phyloP scores from a whole-genome alignment of 2,329 filamentous ascomycete genomes.

The Botryotinia globosa region DNA sequence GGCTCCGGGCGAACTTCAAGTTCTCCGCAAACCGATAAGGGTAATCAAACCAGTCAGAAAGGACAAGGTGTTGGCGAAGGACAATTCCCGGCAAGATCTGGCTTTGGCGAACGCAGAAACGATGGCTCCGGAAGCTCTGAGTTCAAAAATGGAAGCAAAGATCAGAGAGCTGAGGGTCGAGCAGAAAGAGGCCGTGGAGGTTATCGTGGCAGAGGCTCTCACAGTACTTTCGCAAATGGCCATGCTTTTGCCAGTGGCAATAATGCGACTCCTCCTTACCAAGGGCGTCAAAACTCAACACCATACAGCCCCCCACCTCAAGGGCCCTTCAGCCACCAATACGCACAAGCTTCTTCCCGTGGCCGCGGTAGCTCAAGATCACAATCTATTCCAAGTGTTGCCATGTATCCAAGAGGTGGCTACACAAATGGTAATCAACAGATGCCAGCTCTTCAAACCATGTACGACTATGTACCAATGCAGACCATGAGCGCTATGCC shows the following conservation, averaged over 20 bases:
- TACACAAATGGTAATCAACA: conserved; percentile 38
- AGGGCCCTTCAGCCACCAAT: conserved; percentile 38
- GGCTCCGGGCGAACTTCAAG: conserved; percentile 38
- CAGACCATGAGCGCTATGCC: conserved; percentile 57
- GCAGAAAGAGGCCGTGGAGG: conserved; percentile 46
- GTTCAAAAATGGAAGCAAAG: conserved; percentile 32
- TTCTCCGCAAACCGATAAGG: conserved; percentile 37
- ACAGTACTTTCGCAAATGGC: conserved; percentile 38
- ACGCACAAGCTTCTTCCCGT: conserved; percentile 37
- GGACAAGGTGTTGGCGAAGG: conserved; percentile 28
- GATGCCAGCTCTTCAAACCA: conserved; percentile 46
- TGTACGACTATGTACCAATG: conserved; percentile 56
- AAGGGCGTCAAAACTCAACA: conserved; percentile 32
- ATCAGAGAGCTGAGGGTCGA: conserved; percentile 40
- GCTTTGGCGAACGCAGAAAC: conserved; percentile 33
- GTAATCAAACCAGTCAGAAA: conserved; percentile 27
- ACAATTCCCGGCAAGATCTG: conserved; percentile 29
- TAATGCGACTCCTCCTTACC: conserved; percentile 34
- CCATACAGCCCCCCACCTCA: conserved; percentile 42
- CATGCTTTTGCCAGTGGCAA: conserved; percentile 44
- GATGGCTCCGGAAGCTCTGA: conserved; percentile 31
- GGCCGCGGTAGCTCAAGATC: conserved; percentile 54
- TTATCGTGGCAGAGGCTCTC: conserved; percentile 45
- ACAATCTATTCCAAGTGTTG: conserved; percentile 58
- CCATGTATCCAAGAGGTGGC: conserved; percentile 47